Evolutionary conservation across 148 eudicot genomes (phyloP).

Genomic region (Simmondsia chinensis): DNA sequence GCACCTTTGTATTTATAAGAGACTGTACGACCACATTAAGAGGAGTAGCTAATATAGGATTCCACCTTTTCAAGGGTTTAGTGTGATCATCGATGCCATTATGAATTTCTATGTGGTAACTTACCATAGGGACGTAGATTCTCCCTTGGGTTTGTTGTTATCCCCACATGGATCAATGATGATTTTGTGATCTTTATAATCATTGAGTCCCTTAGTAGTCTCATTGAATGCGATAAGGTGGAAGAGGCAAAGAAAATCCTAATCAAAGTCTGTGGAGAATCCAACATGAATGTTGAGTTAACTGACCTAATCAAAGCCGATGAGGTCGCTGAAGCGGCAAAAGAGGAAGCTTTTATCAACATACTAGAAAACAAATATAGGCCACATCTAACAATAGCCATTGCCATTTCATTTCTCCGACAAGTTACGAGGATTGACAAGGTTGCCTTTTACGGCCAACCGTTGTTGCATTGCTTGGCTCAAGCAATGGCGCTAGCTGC

Average conservation of each 20-base stretch:
- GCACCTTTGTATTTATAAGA: constrained; percentile 32
- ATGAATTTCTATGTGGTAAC: constrained; percentile 19
- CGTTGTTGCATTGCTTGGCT: constrained; percentile 31
- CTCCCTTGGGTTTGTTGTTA: constrained; percentile 28
- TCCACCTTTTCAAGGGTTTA: constrained; percentile 38
- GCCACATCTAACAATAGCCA: constrained; percentile 38
- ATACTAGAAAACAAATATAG: constrained; percentile 32
- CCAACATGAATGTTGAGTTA: constrained; percentile 23
- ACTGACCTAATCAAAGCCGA: constrained; percentile 23
- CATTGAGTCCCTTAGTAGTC: constrained; percentile 39
- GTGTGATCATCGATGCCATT: constrained; percentile 20
- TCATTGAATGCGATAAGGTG: constrained; percentile 29
- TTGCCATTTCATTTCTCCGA: constrained; percentile 35
- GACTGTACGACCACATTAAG: constrained; percentile 36
- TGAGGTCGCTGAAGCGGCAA: constrained; percentile 13
- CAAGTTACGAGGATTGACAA: constrained; percentile 40
- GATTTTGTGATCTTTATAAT: constrained; percentile 24
- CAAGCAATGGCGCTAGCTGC: constrained; percentile 26
- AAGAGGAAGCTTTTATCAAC: constrained; percentile 23
- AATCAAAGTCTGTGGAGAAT: constrained; percentile 17
- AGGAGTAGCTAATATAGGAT: constrained; percentile 35
- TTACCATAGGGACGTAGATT: constrained; percentile 33
- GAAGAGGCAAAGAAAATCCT: constrained; percentile 24
- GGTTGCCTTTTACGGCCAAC: constrained; percentile 44
- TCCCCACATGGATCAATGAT: constrained; percentile 41